phyloP scores from a whole-genome alignment of 2,329 filamentous ascomycete genomes.

The Cadophora sp. region DNA sequence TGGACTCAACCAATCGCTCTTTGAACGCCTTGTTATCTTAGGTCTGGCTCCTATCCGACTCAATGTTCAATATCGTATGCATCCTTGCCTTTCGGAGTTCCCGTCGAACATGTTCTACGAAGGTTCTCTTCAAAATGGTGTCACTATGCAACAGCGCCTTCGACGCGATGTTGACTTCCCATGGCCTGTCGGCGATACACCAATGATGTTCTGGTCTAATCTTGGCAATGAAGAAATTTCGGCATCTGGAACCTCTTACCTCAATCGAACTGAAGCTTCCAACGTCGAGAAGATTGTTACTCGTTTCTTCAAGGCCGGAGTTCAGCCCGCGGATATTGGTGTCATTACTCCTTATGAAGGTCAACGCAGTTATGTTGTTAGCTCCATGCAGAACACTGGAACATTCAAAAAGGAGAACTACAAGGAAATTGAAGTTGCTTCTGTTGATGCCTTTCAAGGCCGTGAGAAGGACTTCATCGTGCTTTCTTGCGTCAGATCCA shows the following conservation, averaged over 20 bases:
- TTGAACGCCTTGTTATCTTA: conserved; percentile 94
- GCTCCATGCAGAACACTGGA: conserved; percentile 98
- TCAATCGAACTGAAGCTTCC: conserved; percentile 95
- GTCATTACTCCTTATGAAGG: conserved; percentile 99
- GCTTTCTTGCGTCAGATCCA: conserved; percentile 95
- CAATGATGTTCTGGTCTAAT: conserved; percentile 99
- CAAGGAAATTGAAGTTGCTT: conserved; percentile 98
- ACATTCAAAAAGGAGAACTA: conserved; percentile 98
- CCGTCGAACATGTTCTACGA: conserved; percentile 99
- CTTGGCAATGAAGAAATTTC: conserved; percentile 98
- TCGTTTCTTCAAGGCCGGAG: conserved; percentile 97
- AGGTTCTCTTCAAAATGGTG: conserved; percentile 93
- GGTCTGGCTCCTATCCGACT: conserved; percentile 88
- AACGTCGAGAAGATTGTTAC: conserved; percentile 99
- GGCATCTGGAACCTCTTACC: conserved; percentile 94
- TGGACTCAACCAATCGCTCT: conserved; percentile 96
- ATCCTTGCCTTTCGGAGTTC: conserved; percentile 95
- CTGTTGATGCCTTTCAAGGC: conserved; percentile 97
- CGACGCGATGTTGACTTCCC: conserved; percentile 96
- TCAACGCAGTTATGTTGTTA: conserved; percentile 97
- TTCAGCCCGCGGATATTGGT: conserved; percentile 92
- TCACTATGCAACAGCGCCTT: conserved; percentile 86
- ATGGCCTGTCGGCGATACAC: conserved; percentile 91
- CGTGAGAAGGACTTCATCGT: conserved; percentile 99
- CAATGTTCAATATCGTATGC: conserved; percentile 99